Evolutionary conservation across 495 filamentous ascomycete genomes (phyloP).

Genomic region (Daldinia vernicosa): DNA sequence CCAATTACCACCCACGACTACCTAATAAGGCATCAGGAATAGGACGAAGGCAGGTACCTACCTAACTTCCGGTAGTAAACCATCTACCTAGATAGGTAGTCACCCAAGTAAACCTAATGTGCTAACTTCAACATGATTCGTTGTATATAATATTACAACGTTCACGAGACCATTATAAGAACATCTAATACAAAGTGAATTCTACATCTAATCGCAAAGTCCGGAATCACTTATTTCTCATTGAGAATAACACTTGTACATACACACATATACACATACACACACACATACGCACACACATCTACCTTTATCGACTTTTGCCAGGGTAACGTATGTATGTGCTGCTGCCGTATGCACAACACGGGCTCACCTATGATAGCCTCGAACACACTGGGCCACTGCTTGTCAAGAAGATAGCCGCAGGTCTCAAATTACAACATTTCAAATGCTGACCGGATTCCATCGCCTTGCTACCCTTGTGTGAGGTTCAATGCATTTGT

Average conservation of each 20-base stretch:
- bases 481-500: constrained; percentile 1
- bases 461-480: constrained; percentile 10
- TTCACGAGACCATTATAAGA: not conserved
- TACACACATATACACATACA: constrained; percentile 1
- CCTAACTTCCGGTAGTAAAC: constrained; percentile 9
- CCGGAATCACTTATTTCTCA: not conserved
- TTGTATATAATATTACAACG: not conserved
- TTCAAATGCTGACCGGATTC: constrained; percentile 15
- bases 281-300: not conserved
- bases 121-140: not conserved
- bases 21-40: not conserved
- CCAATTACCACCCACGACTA: not conserved
- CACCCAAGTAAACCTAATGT: not conserved
- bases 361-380: constrained; percentile 22
- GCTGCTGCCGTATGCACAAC: constrained; percentile 19
- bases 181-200: no score
- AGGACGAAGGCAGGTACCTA: not conserved
- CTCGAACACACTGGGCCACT: constrained; percentile 9
- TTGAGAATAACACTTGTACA: not conserved
- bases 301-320: constrained; percentile 3
- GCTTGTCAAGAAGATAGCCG: constrained; percentile 6
- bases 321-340: constrained; percentile 6
- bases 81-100: no score
- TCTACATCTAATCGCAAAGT: not conserved
- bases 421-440: constrained; percentile 7